Evolutionary conservation across 2,329 filamentous ascomycete genomes (phyloP).

Genomic region (Aureobasidium subglaciale): DNA sequence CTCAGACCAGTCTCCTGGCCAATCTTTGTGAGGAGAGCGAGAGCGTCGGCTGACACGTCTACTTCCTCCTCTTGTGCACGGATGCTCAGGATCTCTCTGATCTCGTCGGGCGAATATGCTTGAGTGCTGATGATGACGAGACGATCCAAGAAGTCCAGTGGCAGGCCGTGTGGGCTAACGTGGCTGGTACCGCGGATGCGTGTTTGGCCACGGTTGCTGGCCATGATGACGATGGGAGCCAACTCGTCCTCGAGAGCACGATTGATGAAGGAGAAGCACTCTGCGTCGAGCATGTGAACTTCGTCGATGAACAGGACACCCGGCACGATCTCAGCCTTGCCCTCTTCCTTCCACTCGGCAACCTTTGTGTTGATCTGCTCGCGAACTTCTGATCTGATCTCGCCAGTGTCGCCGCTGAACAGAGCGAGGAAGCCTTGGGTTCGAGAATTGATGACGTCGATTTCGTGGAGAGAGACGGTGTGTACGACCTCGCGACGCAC

Average conservation of each 20-base stretch:
- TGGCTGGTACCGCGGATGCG: conserved; percentile 92
- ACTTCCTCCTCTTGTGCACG: conserved; percentile 94
- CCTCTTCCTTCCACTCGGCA: conserved; percentile 98
- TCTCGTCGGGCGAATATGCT: conserved; percentile 72
- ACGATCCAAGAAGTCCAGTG: conserved; percentile 90
- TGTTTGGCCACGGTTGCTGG: conserved; percentile 87
- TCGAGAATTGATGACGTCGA: conserved; percentile 97
- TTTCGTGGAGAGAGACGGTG: conserved; percentile 94
- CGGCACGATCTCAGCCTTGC: conserved; percentile 95
- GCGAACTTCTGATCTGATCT: conserved; percentile 93
- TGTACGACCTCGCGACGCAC: conserved; percentile 96
- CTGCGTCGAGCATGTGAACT: conserved; percentile 99
- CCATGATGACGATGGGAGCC: conserved; percentile 98
- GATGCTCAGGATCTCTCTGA: conserved; percentile 86
- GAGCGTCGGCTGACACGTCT: conserved; percentile 79
- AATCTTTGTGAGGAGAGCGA: conserved; percentile 91
- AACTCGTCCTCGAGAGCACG: conserved; percentile 90
- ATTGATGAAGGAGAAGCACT: conserved; percentile 98
- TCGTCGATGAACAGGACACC: conserved; percentile 98
- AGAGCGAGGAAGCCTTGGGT: conserved; percentile 97
- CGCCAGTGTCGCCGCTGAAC: conserved; percentile 95
- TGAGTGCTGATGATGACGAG: conserved; percentile 95
- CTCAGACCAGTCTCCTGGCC: conserved; percentile 84
- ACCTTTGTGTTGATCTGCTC: conserved; percentile 99
- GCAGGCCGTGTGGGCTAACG: conserved; percentile 78